These are phyloP conservation scores for Boletus eberwhitei DNA, from an alignment of 768 basidiomycete genomes.

Conservation along the genomic window DNA sequence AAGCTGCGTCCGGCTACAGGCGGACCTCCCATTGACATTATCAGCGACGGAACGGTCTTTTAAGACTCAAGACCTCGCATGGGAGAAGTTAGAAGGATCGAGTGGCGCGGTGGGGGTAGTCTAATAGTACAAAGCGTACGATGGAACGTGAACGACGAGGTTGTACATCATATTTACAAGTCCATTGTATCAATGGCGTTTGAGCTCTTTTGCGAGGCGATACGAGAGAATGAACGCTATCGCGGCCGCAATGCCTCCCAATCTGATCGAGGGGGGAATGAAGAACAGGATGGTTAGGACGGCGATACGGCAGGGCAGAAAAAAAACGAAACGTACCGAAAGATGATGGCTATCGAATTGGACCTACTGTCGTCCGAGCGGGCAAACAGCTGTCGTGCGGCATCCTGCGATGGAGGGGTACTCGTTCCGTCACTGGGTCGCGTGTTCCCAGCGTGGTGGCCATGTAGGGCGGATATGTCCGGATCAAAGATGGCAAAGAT, in stretches of 20 bases:
- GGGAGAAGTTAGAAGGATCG: no score
- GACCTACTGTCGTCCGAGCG: conserved; percentile 32
- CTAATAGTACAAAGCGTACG: not conserved
- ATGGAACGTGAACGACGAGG: not conserved
- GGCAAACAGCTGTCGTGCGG: conserved; percentile 2
- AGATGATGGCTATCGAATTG: conserved; percentile 78
- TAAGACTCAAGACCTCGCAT: conserved; percentile 24
- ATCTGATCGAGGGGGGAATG: conserved; percentile 28
- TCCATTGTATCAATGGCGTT: conserved; percentile 25
- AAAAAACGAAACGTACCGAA: conserved; percentile 46
- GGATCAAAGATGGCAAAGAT: conserved; percentile 87
- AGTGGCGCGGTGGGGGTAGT: no score
- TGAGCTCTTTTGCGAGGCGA: conserved; percentile 51
- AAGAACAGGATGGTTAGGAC: not conserved
- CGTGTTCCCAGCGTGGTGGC: conserved; percentile 25
- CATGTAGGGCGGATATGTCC: conserved; percentile 41
- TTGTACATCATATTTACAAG: no score
- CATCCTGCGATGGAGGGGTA: conserved; percentile 1
- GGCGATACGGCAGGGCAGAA: not conserved
- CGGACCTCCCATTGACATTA: conserved; percentile 84
- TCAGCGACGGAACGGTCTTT: conserved; percentile 83
- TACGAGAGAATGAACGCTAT: conserved; percentile 55
- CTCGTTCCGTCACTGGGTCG: conserved; percentile 8
- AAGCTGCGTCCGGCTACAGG: conserved; percentile 65
- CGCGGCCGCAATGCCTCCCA: conserved; percentile 54